phyloP scores from a whole-genome alignment of 106 monocot genomes.

The Narthecium ossifragum region DNA sequence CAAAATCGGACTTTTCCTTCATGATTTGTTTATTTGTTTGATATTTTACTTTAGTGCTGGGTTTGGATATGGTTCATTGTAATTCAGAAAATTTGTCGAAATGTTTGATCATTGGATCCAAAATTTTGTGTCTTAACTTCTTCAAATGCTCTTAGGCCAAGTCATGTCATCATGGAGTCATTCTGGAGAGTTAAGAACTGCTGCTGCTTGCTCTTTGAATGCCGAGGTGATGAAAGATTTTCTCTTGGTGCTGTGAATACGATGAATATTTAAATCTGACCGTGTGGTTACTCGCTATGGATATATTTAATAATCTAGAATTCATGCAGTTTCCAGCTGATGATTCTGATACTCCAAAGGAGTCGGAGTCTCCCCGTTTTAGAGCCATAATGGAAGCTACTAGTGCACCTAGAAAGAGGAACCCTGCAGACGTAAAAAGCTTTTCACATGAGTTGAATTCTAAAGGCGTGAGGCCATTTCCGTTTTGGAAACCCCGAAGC shows the following conservation, averaged over 20 bases:
- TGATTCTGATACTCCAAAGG: constrained; percentile 84
- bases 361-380: constrained; percentile 98
- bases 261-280: not conserved
- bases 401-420: constrained; percentile 85
- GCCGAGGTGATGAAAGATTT: constrained; percentile 30
- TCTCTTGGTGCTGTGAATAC: not conserved
- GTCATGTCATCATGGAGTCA: constrained; percentile 37
- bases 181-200: constrained; percentile 32
- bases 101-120: not conserved
- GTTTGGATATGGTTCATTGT: not conserved
- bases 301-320: constrained; percentile 12
- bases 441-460: constrained; percentile 96
- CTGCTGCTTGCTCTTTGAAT: constrained; percentile 34
- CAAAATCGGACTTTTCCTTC: no score
- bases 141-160: constrained; percentile 34
- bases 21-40: not conserved
- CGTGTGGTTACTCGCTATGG: constrained; percentile 1
- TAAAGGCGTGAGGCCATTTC: constrained; percentile 94
- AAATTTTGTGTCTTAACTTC: not conserved
- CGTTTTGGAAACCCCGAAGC: constrained; percentile 81
- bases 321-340: constrained; percentile 61
- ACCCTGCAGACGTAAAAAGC: constrained; percentile 79
- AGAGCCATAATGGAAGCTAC: constrained; percentile 95
- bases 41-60: not conserved
- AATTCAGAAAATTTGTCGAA: no score